phyloP scores from a whole-genome alignment of 2,329 filamentous ascomycete species.

The Fusarium cicatricum region DNA sequence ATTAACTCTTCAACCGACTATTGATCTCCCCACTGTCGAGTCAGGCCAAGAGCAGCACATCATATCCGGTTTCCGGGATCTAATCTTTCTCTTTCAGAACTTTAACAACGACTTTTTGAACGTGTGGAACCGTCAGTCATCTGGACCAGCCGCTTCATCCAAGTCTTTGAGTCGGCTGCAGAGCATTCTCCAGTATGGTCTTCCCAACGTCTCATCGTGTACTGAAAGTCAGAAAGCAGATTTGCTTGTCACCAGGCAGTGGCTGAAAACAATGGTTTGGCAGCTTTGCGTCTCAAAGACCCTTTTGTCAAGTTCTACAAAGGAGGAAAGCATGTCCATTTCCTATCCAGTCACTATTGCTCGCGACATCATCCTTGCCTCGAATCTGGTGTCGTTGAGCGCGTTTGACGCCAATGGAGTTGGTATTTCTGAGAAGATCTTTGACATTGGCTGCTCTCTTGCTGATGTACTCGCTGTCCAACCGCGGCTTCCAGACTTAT shows the following conservation, averaged over 20 bases:
- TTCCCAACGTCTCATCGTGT: conserved; percentile 16
- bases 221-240: conserved; percentile 37
- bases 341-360: conserved; percentile 40
- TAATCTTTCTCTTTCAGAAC: conserved; percentile 39
- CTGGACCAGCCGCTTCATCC: neutral
- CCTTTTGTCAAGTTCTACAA: conserved; percentile 11
- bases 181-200: conserved; percentile 12
- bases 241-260: conserved; percentile 38
- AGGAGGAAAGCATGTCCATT: conserved; percentile 40
- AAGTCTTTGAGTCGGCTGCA: conserved; percentile 16
- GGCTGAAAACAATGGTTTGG: conserved; percentile 43
- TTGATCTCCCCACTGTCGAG: conserved; percentile 36
- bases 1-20: conserved; percentile 35
- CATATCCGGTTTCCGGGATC: conserved; percentile 43
- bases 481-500: fast-evolving
- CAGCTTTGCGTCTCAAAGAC: conserved; percentile 39
- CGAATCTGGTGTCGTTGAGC: conserved; percentile 29
- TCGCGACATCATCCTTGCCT: conserved; percentile 37
- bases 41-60: conserved; percentile 38
- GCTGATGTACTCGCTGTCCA: conserved; percentile 33
- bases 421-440: conserved; percentile 46
- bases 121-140: conserved; percentile 39
- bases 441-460: conserved; percentile 46
- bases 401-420: conserved; percentile 47
- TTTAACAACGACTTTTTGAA: conserved; percentile 42